Conservation (phyloP, 2,329 filamentous ascomycete genomes). For the Nothophaeocryptopus gaeumannii region DNA sequence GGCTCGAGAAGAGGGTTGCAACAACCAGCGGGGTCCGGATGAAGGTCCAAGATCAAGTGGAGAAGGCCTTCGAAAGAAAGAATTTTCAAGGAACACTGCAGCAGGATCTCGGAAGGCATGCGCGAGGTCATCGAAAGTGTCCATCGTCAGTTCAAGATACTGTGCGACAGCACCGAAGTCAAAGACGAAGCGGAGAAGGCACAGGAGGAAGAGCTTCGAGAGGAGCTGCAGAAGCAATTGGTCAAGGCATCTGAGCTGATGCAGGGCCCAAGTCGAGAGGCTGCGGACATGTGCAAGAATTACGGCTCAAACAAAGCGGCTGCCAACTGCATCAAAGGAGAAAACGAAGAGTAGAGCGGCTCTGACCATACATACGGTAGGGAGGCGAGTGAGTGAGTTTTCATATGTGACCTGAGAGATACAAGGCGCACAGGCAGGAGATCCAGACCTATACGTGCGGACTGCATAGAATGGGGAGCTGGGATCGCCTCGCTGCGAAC, state of each 20-base stretch:
- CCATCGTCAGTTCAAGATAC: slow-evolving; percentile 12
- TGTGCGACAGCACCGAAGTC: slow-evolving; percentile 9
- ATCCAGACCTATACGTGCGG: too few relatives aligned
- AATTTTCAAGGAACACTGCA: background rate
- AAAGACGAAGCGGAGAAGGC: slow-evolving; percentile 4
- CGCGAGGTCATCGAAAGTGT: slow-evolving; percentile 9
- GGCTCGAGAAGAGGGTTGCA: slow-evolving; percentile 12
- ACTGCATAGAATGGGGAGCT: too few relatives aligned
- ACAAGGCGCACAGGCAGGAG: too few relatives aligned
- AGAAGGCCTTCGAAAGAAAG: background rate
- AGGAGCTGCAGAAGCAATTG: slow-evolving; percentile 9
- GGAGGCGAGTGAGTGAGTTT: too few relatives aligned
- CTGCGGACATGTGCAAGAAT: background rate
- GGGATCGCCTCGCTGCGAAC: too few relatives aligned
- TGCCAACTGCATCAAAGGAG: too few relatives aligned
- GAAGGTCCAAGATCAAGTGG: slow-evolving; percentile 2
- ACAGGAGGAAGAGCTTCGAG: slow-evolving; percentile 11
- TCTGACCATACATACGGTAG: too few relatives aligned
- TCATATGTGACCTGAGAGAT: too few relatives aligned
- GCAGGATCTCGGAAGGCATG: background rate
- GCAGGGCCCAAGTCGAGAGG: slow-evolving; percentile 1
- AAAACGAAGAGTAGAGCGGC: too few relatives aligned
- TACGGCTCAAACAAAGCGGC: too few relatives aligned
- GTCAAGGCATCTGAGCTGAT: slow-evolving; percentile 3
- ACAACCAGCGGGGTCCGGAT: slow-evolving; percentile 10